These are phyloP conservation scores for Triticum dicoccoides DNA, from an alignment of 176 grass and related monocot species.

Conservation along the genomic window DNA sequence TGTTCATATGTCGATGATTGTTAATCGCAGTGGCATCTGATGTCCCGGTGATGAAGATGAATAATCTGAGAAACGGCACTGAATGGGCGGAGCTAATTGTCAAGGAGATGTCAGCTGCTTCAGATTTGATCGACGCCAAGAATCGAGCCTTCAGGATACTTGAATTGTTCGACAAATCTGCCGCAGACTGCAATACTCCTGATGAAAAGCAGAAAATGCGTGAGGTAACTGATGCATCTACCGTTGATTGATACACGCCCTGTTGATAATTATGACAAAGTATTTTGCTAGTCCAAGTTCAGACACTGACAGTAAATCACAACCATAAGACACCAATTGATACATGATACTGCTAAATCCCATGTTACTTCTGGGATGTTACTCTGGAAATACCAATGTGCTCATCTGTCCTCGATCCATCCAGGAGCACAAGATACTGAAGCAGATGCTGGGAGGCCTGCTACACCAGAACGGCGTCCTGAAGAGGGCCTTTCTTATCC, in stretches of 20 bases:
- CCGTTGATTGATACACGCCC: not conserved
- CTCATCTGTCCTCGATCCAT: not conserved
- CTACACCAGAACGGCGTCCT: slow-evolving; percentile 58
- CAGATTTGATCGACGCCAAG: slow-evolving; percentile 54
- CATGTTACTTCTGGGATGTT: not conserved
- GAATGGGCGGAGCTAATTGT: slow-evolving; percentile 61
- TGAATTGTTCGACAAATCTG: slow-evolving; percentile 46
- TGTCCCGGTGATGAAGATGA: not conserved
- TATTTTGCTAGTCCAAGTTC: not conserved
- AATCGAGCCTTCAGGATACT: slow-evolving; percentile 45
- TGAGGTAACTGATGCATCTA: slow-evolving; percentile 33
- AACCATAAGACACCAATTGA: not conserved
- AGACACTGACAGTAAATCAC: no score
- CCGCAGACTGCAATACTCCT: not conserved
- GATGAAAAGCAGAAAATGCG: slow-evolving; percentile 19
- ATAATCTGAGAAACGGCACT: slow-evolving; percentile 1
- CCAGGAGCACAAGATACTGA: slow-evolving; percentile 50
- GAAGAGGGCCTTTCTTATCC: slow-evolving; percentile 47
- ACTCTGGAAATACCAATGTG: not conserved
- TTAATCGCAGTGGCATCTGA: not conserved
- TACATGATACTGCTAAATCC: not conserved
- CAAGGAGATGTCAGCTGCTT: slow-evolving; percentile 47
- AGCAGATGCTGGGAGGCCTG: slow-evolving; percentile 47
- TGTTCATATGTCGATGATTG: not conserved
- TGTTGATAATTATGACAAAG: not conserved